A percentile compares a stretch with the other conserved stretches of the same genome.
These are phyloP conservation scores for Solanum paucissectum DNA, from an alignment of 257 asterid genomes.

Conservation along the genomic window DNA sequence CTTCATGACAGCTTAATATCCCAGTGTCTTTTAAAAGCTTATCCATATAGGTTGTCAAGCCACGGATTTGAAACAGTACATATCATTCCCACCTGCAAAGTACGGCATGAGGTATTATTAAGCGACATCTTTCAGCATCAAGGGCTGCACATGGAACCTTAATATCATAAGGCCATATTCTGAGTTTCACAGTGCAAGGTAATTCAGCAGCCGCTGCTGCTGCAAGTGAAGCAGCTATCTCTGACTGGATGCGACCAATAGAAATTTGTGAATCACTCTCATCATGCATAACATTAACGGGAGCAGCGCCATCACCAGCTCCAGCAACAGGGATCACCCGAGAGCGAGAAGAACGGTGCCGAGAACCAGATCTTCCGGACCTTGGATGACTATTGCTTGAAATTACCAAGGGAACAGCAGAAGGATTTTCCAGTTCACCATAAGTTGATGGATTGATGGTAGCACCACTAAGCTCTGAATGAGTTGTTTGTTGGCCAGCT, in stretches of 20 bases:
- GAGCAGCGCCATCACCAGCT: constrained; percentile 35
- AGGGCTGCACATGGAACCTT: constrained; percentile 69
- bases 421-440: constrained; percentile 32
- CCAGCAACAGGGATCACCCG: constrained; percentile 30
- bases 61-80: not conserved
- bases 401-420: constrained; percentile 28
- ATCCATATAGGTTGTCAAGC: not conserved
- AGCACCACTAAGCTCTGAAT: constrained; percentile 35
- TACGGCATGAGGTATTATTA: constrained; percentile 87
- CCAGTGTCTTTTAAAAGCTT: not conserved
- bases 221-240: constrained; percentile 73
- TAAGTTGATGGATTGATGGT: constrained; percentile 27
- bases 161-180: constrained; percentile 86
- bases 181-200: constrained; percentile 96
- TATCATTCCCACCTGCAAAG: constrained; percentile 67
- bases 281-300: constrained; percentile 30
- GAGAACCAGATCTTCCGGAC: constrained; percentile 62
- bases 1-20: not conserved
- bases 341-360: constrained; percentile 56
- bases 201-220: constrained; percentile 96
- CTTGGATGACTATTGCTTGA: constrained; percentile 39
- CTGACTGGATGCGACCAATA: constrained; percentile 64
- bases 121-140: constrained; percentile 58
- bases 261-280: constrained; percentile 44
- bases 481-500: constrained; percentile 60